Base-by-base conservation (phyloP, 371 early-diverging fungal species). In the Mortierella sp. region DNA sequence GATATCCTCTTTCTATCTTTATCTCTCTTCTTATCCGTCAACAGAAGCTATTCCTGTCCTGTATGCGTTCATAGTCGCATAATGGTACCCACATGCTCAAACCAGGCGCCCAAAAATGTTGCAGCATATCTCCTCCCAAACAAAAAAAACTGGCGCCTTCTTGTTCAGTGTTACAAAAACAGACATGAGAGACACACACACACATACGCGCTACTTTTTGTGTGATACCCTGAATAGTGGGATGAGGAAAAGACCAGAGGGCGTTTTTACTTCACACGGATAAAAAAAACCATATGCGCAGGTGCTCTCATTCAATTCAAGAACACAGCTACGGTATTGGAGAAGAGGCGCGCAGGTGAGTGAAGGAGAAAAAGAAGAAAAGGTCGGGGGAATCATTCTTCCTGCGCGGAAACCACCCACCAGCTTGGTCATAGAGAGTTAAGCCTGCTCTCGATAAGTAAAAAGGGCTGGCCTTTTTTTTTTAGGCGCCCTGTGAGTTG, bases 301-400 rank as follows among this genome's bases (percentile, higher is more conserved):
- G n/a, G 31, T 31, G 31, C 60, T 31, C 60, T 60, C 60, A 60
- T 28, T 31, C 65, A 34, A 65, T 34, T 38, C 38, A 38, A 9
- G 2, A 31, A 34, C 65, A 65, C 38, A 10, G 38, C 42, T 65
- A 9, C 21, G 14, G 9, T 16, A 31, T 21, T 26, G 26, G 60
- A 19, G 9, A 19, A 38, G 65, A 19, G 16, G 16, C 31, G 38
- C 38, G 31, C 65, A 31, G 31, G 6, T 38, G 8, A 38, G 38
- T 34, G 34, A 65, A n/a, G n/a, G n/a, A n/a, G n/a, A n/a, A n/a
- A n/a, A n/a, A n/a, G n/a, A n/a, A 65, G 9, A 21, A 6, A 21
- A 8, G 19, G 34, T 63, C 63, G 63, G 63, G 34, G 63, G 63
- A 63, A 63, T 63, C 63, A 63, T 63, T 34, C 63, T 63, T 34